Conservation (phyloP, 345 rosid species). For the Eucalyptus regnans region DNA sequence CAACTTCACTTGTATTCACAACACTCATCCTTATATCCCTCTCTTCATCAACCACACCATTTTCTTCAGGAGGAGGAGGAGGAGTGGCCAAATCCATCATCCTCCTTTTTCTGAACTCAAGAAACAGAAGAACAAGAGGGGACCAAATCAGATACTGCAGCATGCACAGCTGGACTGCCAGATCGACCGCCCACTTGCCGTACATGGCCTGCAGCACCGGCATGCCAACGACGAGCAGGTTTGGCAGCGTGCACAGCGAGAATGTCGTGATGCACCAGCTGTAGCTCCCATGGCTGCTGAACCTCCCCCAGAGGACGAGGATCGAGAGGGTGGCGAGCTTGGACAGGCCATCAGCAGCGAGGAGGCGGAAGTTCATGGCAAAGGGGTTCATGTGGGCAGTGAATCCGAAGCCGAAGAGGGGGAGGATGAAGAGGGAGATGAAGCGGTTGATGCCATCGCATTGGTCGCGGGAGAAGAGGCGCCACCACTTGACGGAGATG, state of each 20-base stretch:
- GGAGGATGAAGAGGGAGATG: slow-evolving; percentile 71
- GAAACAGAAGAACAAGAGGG: slow-evolving; percentile 46
- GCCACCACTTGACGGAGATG: slow-evolving; percentile 90
- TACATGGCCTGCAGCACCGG: slow-evolving; percentile 75
- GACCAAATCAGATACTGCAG: slow-evolving; percentile 71
- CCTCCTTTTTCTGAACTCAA: slow-evolving; percentile 38
- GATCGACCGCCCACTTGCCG: slow-evolving; percentile 50
- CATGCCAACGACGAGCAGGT: slow-evolving; percentile 64
- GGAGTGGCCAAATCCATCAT: not conserved
- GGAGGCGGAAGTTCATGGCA: slow-evolving; percentile 48
- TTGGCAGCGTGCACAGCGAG: slow-evolving; percentile 64
- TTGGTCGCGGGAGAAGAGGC: slow-evolving; percentile 51
- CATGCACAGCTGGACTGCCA: slow-evolving; percentile 68
- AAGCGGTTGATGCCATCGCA: slow-evolving; percentile 68
- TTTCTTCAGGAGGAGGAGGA: not conserved
- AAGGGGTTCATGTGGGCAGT: slow-evolving; percentile 69
- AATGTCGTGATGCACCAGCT: slow-evolving; percentile 79
- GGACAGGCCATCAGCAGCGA: slow-evolving; percentile 59
- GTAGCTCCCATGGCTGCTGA: slow-evolving; percentile 47
- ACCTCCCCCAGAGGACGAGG: slow-evolving; percentile 56
- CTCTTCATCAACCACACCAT: not conserved
- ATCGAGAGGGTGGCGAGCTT: slow-evolving; percentile 45
- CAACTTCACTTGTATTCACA: not conserved
- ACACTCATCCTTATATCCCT: not conserved
- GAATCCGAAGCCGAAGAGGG: slow-evolving; percentile 69